Conservation (phyloP, 2,329 filamentous ascomycete genomes). For the Ophiostoma angusticollis region DNA sequence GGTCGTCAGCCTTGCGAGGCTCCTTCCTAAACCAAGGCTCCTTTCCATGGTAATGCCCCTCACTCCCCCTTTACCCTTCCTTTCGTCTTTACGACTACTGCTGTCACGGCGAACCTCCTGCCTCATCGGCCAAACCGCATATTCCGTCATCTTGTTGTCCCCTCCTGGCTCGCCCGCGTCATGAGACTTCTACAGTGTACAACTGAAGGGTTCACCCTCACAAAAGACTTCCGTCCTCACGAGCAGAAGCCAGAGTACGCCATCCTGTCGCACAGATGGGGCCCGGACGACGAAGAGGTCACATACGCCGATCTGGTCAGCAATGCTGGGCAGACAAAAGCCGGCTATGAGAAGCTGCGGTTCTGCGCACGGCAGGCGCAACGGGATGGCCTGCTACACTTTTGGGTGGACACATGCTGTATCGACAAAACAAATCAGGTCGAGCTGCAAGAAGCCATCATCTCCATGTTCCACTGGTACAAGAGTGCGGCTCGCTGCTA, state of each 20-base stretch:
- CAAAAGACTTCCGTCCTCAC: not conserved
- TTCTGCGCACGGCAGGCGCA: not conserved
- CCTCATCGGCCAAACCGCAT: too few relatives aligned
- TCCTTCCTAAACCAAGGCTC: too few relatives aligned
- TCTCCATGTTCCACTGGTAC: constrained; percentile 12
- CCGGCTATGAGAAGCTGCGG: constrained; percentile 8
- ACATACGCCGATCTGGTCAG: constrained; percentile 10
- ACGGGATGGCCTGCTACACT: not conserved
- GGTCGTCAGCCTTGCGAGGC: too few relatives aligned
- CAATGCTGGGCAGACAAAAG: constrained; percentile 1
- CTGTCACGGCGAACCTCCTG: too few relatives aligned
- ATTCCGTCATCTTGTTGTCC: too few relatives aligned
- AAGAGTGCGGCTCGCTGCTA: constrained; percentile 2
- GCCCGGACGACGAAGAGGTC: constrained; percentile 8
- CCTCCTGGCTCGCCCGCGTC: too few relatives aligned
- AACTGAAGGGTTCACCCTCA: not conserved
- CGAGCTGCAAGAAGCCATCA: constrained; percentile 9
- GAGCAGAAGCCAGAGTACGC: constrained; percentile 4
- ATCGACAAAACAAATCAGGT: constrained; percentile 7
- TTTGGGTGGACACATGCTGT: constrained; percentile 13
- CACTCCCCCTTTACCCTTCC: too few relatives aligned
- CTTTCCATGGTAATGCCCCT: too few relatives aligned
- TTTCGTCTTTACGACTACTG: too few relatives aligned
- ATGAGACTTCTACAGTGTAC: not conserved
- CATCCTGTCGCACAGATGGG: constrained; percentile 20